Evolutionary conservation across 2,329 filamentous ascomycete genomes (phyloP), one percentile per base, ranked within the genome.

Genomic region (Fusarium piperis): DNA sequence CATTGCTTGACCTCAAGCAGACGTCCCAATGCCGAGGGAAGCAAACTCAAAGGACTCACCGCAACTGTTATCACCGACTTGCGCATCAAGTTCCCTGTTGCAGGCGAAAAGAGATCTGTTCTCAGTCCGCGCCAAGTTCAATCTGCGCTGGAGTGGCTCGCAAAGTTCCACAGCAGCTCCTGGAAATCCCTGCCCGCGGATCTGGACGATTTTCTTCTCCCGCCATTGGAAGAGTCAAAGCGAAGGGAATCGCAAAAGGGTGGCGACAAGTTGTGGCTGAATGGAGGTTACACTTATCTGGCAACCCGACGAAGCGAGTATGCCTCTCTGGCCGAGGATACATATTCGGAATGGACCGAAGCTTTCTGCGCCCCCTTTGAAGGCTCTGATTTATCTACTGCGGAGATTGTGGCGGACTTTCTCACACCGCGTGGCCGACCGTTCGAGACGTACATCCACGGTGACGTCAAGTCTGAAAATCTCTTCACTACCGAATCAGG

Each of bases 391-490:
- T 62, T 75, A 1, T 85, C 86, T 0, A 75, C 87, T 0, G 85
- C 89, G 0, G 87, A 91, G 70, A 78, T 85, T 65, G 88, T 85
- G 4, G 89, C 89, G 1, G 68, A 78, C 0, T 83, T 88, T 13
- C 79, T 91, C 13, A 83, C 82, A 0, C 87, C 88, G 0, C 77
- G 74, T 6, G 83, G 83, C 9, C 77, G 83, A 15, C 62, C 80
- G 0, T 82, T 83, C 1, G 84, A 91, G 69, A 90, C 90, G 0
- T 83, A 89, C 16, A 88, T 93, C 9, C 91, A 93, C 73, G 91
- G 91, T 9, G 91, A 93, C 63, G 90, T 92, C 58, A 93, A 93
- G 77, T 90, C 88, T 0, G 90, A 92, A 71, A 93, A 93, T 65
- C 83, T 92, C 8, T 92, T 92, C 74, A 88, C 88, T 0, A 89